Evolutionary conservation across 2,329 filamentous ascomycete species (phyloP).

Genomic region (Colletotrichum sp.): DNA sequence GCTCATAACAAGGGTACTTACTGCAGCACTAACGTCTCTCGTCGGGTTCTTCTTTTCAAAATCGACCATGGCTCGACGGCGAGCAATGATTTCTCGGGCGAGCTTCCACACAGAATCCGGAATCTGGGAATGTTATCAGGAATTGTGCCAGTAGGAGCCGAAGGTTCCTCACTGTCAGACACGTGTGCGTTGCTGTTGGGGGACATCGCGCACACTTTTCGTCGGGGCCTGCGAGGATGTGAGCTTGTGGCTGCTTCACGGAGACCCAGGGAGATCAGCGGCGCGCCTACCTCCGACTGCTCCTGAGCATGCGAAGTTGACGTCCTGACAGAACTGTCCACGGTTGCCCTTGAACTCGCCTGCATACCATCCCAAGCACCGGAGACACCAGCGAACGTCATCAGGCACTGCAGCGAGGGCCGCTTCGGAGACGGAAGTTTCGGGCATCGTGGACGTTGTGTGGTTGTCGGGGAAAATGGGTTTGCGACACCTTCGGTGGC

Average conservation of each 20-base stretch:
- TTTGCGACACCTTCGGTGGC: background rate
- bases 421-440: background rate
- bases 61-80: background rate
- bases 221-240: background rate
- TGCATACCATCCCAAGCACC: background rate
- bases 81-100: background rate
- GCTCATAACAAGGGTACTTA: background rate
- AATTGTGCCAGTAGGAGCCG: background rate
- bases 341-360: background rate
- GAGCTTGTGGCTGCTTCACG: background rate
- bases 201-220: background rate
- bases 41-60: background rate
- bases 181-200: background rate
- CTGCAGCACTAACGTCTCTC: background rate
- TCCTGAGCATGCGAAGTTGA: background rate
- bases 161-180: background rate
- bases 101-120: background rate
- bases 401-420: background rate
- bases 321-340: background rate
- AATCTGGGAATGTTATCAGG: background rate
- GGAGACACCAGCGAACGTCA: background rate
- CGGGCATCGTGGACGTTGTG: background rate
- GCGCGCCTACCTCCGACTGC: background rate
- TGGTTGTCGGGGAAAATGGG: background rate
- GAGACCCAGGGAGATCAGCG: background rate